phyloP scores from a whole-genome alignment of 768 basidiomycete genomes.

The Tricholoma sp. region DNA sequence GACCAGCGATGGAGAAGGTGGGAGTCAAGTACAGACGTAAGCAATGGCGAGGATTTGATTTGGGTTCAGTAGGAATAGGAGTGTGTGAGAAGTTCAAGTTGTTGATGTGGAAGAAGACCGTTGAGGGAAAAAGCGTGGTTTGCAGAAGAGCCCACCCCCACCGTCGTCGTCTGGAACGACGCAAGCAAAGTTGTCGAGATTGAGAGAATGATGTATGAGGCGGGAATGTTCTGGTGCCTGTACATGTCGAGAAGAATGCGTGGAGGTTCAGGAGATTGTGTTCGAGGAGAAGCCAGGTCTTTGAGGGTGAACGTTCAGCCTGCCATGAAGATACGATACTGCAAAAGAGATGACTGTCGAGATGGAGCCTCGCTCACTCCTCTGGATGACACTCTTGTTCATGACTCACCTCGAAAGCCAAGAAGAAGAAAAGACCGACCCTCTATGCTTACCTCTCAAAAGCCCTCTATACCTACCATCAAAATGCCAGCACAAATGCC shows the following conservation, averaged over 20 bases:
- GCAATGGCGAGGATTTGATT: conserved; percentile 5
- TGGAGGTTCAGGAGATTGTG: neutral
- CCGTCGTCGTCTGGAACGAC: conserved; percentile 9
- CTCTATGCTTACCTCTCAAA: conserved; percentile 11
- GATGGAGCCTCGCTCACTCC: neutral
- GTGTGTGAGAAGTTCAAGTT: neutral
- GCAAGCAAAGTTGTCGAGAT: neutral
- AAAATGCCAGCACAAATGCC: too few species aligned
- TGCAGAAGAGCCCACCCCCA: conserved; percentile 13
- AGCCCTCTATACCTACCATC: conserved; percentile 10
- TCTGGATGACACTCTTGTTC: neutral
- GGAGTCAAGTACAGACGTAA: neutral
- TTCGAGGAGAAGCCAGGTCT: neutral
- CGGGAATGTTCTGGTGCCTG: neutral
- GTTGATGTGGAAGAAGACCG: neutral
- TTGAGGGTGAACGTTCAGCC: neutral
- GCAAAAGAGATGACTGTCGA: neutral
- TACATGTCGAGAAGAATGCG: too few species aligned
- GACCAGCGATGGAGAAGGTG: neutral
- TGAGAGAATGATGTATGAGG: neutral
- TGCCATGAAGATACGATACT: neutral
- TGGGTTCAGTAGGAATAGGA: neutral
- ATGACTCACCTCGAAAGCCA: neutral
- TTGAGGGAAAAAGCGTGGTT: conserved; percentile 12
- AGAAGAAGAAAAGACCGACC: neutral